phyloP scores from a whole-genome alignment of 371 early-diverging fungal species.

The Mucor plumbeus region DNA sequence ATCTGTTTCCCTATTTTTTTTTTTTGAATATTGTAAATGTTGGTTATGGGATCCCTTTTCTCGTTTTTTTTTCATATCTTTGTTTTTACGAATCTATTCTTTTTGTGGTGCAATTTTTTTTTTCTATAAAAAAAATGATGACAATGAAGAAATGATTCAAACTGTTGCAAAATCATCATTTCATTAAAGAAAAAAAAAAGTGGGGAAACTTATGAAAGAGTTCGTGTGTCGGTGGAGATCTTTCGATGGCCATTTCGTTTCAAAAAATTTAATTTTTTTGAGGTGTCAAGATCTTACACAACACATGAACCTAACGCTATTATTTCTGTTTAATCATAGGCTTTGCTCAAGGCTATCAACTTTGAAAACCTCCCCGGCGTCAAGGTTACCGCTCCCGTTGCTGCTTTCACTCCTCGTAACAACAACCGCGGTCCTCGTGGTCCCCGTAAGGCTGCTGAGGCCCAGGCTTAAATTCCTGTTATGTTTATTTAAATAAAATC shows the following conservation, averaged over 20 bases:
- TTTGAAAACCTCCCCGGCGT: constrained; percentile 84
- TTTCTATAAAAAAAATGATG: background rate
- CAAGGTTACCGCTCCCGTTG: constrained; percentile 61
- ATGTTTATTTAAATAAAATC: constrained; percentile 12
- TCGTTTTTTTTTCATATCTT: constrained; percentile 1
- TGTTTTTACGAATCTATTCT: constrained; percentile 6
- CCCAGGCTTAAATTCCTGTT: constrained; percentile 23
- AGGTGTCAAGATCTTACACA: constrained; percentile 38
- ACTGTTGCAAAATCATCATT: background rate
- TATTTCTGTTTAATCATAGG: constrained; percentile 55
- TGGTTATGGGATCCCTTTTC: background rate
- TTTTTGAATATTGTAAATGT: constrained; percentile 6
- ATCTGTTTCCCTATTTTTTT: constrained; percentile 8
- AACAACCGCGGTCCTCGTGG: constrained; percentile 42
- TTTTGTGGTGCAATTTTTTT: background rate
- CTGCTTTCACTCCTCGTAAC: constrained; percentile 39
- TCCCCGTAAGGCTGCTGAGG: constrained; percentile 35
- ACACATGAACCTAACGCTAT: constrained; percentile 22
- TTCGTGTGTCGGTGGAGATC: constrained; percentile 29
- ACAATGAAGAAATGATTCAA: constrained; percentile 1
- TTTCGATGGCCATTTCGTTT: constrained; percentile 40
- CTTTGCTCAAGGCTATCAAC: constrained; percentile 95
- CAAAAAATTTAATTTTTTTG: constrained; percentile 19
- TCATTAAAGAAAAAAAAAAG: background rate
- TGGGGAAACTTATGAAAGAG: constrained; percentile 18